phyloP scores from a whole-genome alignment of 1,284 basidiomycete genomes.

The Tilletia caries region DNA sequence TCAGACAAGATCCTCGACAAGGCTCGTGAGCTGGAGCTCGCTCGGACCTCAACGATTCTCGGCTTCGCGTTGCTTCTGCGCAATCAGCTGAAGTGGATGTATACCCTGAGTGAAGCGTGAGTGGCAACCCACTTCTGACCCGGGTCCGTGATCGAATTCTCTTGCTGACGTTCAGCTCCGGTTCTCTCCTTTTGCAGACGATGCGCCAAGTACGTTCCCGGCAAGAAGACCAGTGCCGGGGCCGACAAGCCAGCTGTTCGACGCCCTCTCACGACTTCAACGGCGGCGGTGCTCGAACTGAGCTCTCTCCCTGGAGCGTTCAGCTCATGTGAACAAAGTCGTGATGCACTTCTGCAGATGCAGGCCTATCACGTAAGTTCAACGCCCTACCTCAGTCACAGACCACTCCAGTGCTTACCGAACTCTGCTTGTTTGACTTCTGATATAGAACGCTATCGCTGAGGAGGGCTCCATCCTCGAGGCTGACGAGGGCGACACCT shows the following conservation, averaged over 20 bases:
- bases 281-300: slow-evolving; percentile 30
- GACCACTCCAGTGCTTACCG: neutral
- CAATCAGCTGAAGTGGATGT: slow-evolving; percentile 44
- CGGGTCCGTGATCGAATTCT: too few species aligned
- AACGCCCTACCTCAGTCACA: neutral
- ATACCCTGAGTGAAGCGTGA: slow-evolving; percentile 37
- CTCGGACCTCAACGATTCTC: slow-evolving; percentile 34
- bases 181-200: neutral
- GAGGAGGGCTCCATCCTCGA: slow-evolving; percentile 38
- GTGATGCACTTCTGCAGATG: slow-evolving; percentile 34
- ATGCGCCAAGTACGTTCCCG: slow-evolving; percentile 40
- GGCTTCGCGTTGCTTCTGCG: slow-evolving; percentile 35
- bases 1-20: slow-evolving; percentile 3
- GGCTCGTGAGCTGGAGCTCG: slow-evolving; percentile 14
- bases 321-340: slow-evolving; percentile 18
- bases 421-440: neutral
- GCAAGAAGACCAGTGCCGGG: slow-evolving; percentile 34
- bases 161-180: slow-evolving; percentile 4
- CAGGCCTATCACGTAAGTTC: slow-evolving; percentile 20
- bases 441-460: slow-evolving; percentile 24
- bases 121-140: too few species aligned
- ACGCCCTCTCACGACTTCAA: slow-evolving; percentile 29
- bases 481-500: slow-evolving; percentile 30
- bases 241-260: slow-evolving; percentile 33
- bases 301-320: slow-evolving; percentile 25